These are phyloP conservation scores for Plantago major DNA, from an alignment of 257 asterid genomes.

Conservation along the genomic window DNA sequence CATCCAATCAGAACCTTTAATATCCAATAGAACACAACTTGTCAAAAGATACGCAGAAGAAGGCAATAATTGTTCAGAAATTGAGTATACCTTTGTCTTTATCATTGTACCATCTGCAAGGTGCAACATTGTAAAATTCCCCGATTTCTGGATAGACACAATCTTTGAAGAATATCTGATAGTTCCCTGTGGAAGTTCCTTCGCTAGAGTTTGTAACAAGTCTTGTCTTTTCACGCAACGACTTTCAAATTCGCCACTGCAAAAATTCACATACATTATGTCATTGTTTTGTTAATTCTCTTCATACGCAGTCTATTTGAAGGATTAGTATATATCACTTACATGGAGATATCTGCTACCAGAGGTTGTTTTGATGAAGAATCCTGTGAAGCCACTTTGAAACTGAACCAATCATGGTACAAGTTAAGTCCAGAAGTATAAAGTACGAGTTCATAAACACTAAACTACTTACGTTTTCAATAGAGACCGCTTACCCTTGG, in stretches of 20 bases:
- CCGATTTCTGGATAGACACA: conserved; percentile 60
- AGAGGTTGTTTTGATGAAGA: conserved; percentile 19
- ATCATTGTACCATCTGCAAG: conserved; percentile 66
- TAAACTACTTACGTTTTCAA: conserved; percentile 13
- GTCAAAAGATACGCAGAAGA: neutral
- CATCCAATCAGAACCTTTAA: conserved; percentile 74
- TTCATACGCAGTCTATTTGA: no score
- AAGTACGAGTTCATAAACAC: neutral
- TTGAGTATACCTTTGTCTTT: conserved; percentile 46
- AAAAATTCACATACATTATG: conserved; percentile 14
- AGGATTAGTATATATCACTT: conserved; percentile 10
- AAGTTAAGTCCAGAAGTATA: neutral
- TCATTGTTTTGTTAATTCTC: no score
- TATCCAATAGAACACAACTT: neutral
- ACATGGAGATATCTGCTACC: conserved; percentile 20
- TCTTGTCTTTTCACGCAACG: conserved; percentile 64
- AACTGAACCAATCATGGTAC: neutral
- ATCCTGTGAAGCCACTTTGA: conserved; percentile 31
- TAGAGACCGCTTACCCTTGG: conserved; percentile 24
- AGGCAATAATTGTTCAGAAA: neutral
- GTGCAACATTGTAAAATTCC: conserved; percentile 51
- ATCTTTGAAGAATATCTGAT: conserved; percentile 68
- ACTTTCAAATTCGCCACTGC: conserved; percentile 1
- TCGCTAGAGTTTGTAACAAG: conserved; percentile 48
- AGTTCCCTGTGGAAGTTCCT: conserved; percentile 63